Evolutionary conservation across 306 rosid species (phyloP).

Genomic region (Ormosia emarginata): DNA sequence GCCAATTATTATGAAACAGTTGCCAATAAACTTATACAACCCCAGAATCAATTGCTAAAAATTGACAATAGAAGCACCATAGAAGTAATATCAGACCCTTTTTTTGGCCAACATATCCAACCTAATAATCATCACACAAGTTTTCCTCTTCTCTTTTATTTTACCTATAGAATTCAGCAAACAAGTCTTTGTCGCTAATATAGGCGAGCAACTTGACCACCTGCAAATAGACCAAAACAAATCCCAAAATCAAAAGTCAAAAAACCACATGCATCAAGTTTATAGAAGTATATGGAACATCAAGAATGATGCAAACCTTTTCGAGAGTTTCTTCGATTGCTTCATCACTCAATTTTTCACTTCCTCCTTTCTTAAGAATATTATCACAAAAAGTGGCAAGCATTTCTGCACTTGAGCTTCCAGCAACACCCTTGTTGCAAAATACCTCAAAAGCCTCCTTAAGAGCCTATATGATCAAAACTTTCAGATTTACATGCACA

Average conservation of each 20-base stretch:
- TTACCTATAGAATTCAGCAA: constrained; percentile 80
- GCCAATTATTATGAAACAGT: background rate
- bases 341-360: constrained; percentile 94
- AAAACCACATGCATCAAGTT: background rate
- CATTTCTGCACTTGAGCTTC: constrained; percentile 87
- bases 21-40: background rate
- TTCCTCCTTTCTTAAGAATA: constrained; percentile 95
- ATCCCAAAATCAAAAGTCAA: constrained; percentile 11
- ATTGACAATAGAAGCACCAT: background rate
- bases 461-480: constrained; percentile 55
- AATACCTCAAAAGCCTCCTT: constrained; percentile 94
- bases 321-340: constrained; percentile 94
- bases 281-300: constrained; percentile 1
- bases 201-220: constrained; percentile 91
- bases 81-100: background rate
- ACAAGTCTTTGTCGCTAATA: constrained; percentile 87
- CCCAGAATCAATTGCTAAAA: background rate
- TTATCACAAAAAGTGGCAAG: constrained; percentile 94
- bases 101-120: background rate
- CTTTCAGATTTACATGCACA: constrained; percentile 14
- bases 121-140: background rate
- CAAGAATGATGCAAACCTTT: constrained; percentile 50
- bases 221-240: constrained; percentile 33
- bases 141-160: background rate
- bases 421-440: constrained; percentile 83